Evolutionary conservation across 495 filamentous ascomycete species (phyloP).

Genomic region (Penicillium paradoxum): DNA sequence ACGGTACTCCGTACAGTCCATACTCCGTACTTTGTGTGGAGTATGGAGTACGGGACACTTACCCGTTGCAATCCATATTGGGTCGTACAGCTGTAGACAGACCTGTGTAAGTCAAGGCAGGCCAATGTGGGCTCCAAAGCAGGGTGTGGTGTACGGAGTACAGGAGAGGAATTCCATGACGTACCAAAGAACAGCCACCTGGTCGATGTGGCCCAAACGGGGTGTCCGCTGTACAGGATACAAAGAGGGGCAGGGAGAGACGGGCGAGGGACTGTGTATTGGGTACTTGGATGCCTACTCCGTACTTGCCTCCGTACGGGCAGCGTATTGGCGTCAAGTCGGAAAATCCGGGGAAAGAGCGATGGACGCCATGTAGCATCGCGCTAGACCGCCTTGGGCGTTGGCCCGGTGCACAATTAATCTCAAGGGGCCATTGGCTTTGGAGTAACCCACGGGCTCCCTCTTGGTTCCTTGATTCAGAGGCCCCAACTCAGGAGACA

Average conservation of each 20-base stretch:
- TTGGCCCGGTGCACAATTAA: constrained; percentile 8
- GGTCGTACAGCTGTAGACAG: constrained; percentile 2
- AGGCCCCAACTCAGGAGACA: constrained; percentile 4
- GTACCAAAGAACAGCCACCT: too few species aligned
- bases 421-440: neutral
- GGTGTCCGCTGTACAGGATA: neutral
- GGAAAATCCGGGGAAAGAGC: constrained; percentile 18
- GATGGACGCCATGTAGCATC: constrained; percentile 7
- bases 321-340: too few species aligned
- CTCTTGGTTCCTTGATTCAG: too few species aligned
- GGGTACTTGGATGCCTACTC: too few species aligned
- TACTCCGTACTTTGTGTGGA: too few species aligned
- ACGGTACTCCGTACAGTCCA: neutral
- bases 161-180: too few species aligned
- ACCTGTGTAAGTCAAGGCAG: neutral
- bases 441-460: too few species aligned
- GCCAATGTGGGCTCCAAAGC: neutral
- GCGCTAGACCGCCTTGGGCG: constrained; percentile 7
- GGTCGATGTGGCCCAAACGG: too few species aligned
- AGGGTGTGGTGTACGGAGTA: neutral
- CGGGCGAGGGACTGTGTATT: neutral
- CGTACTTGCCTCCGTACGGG: too few species aligned
- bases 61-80: neutral
- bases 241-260: neutral
- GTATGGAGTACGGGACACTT: neutral